Evolutionary conservation across 306 rosid species (phyloP), one percentile per base, ranked within the genome.

Genomic region (Prunus mongolica): DNA sequence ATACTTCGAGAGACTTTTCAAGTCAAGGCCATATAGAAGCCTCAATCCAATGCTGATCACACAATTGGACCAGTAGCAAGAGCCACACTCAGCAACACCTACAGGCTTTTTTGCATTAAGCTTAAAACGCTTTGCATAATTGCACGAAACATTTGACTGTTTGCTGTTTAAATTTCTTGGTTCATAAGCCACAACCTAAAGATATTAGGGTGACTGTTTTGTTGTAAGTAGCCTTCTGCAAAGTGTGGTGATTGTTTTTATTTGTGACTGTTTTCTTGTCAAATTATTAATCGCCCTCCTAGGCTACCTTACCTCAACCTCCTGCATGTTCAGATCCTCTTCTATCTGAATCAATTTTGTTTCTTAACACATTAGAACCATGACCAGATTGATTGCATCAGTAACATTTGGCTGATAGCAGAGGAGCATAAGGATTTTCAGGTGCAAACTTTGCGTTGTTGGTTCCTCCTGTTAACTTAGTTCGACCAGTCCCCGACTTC

Each of bases 1-100:
- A 0, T 70, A 73, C 63, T 86, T 76, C 5, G 80, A 77, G 62
- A 79, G 86, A 54, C 83, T 85, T 19, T 5, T 28, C 10, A 66
- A 72, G 15, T 57, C 18, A 57, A 19, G 19, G 50, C 72, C 49
- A 18, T 77, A 50, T 52, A 77, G 19, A 24, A 30, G 32, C 50
- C 46, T 25, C 20, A 30, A 50, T 54, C 51, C 77, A 28, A 24
- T 9, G 68, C 54, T 52, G n/a, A 54, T 73, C 28, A 52, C 76
- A 25, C 57, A 54, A 13, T 22, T 54, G 24, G 62, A 8, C 2
- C 14, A 70, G 19, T 14, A 47, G 15, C 34, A 47, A 50, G 22
- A 32, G 34, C 16, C 16, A 18, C 51, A 12, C 8, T 34, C 44
- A 34, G 8, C 44, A 34, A 6, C 56, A 60, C 15, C 34, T 60